Base-by-base conservation (phyloP, 139 green algal species). In the Desmodesmus armatus region DNA sequence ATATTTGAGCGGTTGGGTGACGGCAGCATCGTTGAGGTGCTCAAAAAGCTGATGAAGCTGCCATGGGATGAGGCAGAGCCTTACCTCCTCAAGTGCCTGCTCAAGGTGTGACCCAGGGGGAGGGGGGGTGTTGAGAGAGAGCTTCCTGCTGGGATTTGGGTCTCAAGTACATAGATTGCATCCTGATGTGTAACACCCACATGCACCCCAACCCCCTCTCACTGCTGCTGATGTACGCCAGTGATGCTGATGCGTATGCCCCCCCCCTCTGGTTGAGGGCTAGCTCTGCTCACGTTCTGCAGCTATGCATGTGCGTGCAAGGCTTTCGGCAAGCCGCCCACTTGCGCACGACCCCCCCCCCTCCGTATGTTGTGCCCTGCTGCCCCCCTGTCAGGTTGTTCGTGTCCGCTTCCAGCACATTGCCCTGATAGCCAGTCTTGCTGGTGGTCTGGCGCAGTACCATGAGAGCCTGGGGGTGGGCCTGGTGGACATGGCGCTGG, bases 21-120 rank as follows among this genome's bases (percentile, higher is more conserved):
- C 43, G 49, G 63, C 40, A 80, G 85, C 70, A 87, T 92, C 7
- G 85, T 87, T 0, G 80, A 94, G 31, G 95, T 99, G 70, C 44
- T 97, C 79, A 93, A 91, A 25, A 96, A 98, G 88, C 89, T 99
- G 81, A 90, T 96, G 73, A 94, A 94, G 84, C 87, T 99, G 81
- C 89, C 93, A 2, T 99, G 97, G 97, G 80, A 67, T 1, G 85
- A 94, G 39, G 78, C 89, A 62, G 94, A 97, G 89, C 44, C 39
- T 3, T 98, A 96, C 86, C 67, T 99, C 78, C 80, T 98, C 44
- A 94, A 94, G 58, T 96, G 91, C 72, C 85, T 99, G 79, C 51
- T 98, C 31, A 94, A 95, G 66, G 93, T 94, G 33, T n/a, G 65
- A 0, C 9, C 9, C 3, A 78, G 1, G 62, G 29, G n/a, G n/a